These are phyloP conservation scores for Parastagonospora avenae DNA, from an alignment of 2,329 filamentous ascomycete species.

Conservation along the genomic window DNA sequence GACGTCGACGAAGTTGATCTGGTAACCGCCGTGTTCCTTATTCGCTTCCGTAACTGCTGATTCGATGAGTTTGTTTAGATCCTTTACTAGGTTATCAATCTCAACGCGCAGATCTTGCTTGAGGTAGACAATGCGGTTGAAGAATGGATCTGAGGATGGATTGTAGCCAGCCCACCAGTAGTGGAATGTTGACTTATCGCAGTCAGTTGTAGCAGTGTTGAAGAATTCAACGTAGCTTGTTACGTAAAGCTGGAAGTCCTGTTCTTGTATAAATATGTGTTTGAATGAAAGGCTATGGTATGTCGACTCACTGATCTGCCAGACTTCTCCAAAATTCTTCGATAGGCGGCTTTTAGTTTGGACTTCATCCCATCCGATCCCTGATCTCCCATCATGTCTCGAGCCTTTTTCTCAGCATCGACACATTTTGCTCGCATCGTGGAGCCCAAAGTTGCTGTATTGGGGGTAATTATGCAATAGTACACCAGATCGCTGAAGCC, in stretches of 20 bases:
- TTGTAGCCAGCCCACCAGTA: conserved; percentile 5
- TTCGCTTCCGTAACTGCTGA: conserved; percentile 1
- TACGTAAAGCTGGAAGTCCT: conserved; percentile 7
- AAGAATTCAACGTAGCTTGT: conserved; percentile 7
- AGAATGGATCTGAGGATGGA: background rate
- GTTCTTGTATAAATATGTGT: background rate
- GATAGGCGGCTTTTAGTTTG: background rate
- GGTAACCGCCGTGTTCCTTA: background rate
- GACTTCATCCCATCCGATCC: conserved; percentile 1
- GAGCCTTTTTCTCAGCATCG: conserved; percentile 1
- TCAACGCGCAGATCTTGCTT: conserved; percentile 1
- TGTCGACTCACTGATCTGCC: conserved; percentile 1
- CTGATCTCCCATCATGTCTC: background rate
- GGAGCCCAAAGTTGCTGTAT: conserved; percentile 1
- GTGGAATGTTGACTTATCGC: conserved; percentile 6
- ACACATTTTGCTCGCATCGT: conserved; percentile 1
- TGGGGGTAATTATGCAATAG: conserved; percentile 5
- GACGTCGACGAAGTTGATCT: conserved; percentile 4
- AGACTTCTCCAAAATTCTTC: conserved; percentile 5
- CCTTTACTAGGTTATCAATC: conserved; percentile 4
- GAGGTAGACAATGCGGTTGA: conserved; percentile 4
- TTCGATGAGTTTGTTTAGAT: conserved; percentile 2
- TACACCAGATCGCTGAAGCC: conserved; percentile 6
- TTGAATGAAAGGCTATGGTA: background rate
- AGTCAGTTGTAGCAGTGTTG: conserved; percentile 4